phyloP scores from a whole-genome alignment of 129 eudicot species.

The Kitagawia praeruptora region DNA sequence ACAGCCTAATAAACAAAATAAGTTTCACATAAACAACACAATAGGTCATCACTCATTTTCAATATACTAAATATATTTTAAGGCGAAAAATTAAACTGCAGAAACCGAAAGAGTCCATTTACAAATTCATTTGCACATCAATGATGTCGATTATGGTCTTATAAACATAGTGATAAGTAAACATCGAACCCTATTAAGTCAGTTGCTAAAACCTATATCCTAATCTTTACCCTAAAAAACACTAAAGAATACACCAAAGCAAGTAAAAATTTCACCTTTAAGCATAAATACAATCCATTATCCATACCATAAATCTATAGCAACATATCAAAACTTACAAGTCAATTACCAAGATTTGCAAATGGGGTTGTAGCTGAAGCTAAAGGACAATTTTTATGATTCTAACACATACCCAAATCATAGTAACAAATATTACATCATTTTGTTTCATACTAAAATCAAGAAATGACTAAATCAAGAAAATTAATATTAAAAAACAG shows the following conservation, averaged over 20 bases:
- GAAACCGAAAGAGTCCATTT: not conserved
- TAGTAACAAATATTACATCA: not conserved
- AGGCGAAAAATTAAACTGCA: not conserved
- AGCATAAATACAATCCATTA: not conserved
- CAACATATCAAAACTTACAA: not conserved
- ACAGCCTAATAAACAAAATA: constrained; percentile 44
- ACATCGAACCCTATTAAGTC: not conserved
- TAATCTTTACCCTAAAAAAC: too few species aligned
- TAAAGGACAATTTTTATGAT: not conserved
- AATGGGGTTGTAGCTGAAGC: not conserved
- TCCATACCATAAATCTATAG: not conserved
- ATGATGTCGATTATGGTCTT: not conserved
- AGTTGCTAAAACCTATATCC: not conserved
- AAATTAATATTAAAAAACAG: not conserved
- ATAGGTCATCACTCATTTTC: not conserved
- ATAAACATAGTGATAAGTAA: not conserved
- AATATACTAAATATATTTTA: not conserved
- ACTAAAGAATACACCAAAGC: not conserved
- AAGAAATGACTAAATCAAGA: not conserved
- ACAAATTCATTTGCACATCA: not conserved
- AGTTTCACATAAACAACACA: not conserved
- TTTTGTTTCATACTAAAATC: not conserved
- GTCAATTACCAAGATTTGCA: not conserved
- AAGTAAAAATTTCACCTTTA: not conserved
- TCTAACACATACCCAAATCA: not conserved